Conservation (phyloP, 331 rosid species). For the Malus hybrid region DNA sequence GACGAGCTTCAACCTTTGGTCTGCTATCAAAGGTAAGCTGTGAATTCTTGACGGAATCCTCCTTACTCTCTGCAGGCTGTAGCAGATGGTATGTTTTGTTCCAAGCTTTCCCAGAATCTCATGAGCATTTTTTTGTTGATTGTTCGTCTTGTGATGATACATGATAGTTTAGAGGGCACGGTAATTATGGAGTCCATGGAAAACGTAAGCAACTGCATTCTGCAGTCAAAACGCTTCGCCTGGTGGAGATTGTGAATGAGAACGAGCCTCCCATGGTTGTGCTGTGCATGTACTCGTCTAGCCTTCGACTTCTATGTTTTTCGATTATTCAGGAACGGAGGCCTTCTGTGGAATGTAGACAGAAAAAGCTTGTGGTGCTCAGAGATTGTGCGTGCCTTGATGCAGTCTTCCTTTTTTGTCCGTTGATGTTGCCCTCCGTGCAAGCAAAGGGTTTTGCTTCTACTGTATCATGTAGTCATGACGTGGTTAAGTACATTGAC, state of each 20-base stretch:
- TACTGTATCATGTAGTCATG: neutral
- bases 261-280: neutral
- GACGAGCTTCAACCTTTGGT: neutral
- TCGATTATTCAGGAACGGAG: neutral
- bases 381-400: neutral
- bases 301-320: neutral
- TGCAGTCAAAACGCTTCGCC: neutral
- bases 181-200: neutral
- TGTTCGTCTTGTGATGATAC: neutral
- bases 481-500: neutral
- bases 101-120: neutral
- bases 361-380: too few species aligned
- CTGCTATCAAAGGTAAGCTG: neutral
- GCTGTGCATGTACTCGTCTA: neutral
- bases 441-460: too few species aligned
- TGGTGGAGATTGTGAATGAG: neutral
- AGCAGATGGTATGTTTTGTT: neutral
- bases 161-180: too few species aligned
- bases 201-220: too few species aligned
- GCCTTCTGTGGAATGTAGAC: too few species aligned
- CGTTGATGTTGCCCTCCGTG: neutral
- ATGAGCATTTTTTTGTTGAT: neutral
- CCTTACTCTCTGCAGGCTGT: neutral
- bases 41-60: neutral
- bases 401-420: neutral